phyloP scores from a whole-genome alignment of 2,329 filamentous ascomycete genomes.

The Aulographum hederae region DNA sequence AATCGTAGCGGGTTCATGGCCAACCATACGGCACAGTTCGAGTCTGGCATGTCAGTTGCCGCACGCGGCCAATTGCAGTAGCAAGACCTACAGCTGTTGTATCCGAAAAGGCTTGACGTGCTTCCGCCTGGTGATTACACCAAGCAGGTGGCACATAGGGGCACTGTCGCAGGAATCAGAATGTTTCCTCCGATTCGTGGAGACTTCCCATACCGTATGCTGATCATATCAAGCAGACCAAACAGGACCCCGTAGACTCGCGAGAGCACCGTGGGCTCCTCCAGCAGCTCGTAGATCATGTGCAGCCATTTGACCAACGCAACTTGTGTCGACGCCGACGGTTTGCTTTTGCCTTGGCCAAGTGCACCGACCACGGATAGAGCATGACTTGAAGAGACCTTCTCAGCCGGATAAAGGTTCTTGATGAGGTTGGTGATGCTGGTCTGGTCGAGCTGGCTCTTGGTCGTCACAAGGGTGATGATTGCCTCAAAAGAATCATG shows the following conservation, averaged over 20 bases:
- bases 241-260: conserved; percentile 62
- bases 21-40: conserved; percentile 27
- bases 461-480: conserved; percentile 46
- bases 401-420: conserved; percentile 55
- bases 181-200: conserved; percentile 3
- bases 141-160: conserved; percentile 56
- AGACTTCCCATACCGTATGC: conserved; percentile 36
- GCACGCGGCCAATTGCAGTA: background rate
- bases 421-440: conserved; percentile 51
- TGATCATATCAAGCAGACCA: conserved; percentile 64
- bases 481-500: conserved; percentile 16
- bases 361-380: conserved; percentile 52
- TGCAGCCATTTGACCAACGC: conserved; percentile 62
- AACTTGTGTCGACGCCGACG: conserved; percentile 51
- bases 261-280: conserved; percentile 43
- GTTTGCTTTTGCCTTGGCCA: conserved; percentile 62
- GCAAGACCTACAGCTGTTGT: conserved; percentile 37
- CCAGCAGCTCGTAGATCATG: conserved; percentile 53
- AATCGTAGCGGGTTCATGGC: conserved; percentile 54
- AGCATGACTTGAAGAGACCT: conserved; percentile 40
- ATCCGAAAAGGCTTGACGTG: conserved; percentile 76
- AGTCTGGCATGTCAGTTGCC: conserved; percentile 15
- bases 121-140: conserved; percentile 59
- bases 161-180: conserved; percentile 16
- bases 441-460: conserved; percentile 57